phyloP scores from a whole-genome alignment of 805 yeast genomes.

The Saccharomycodes ludwigii region DNA sequence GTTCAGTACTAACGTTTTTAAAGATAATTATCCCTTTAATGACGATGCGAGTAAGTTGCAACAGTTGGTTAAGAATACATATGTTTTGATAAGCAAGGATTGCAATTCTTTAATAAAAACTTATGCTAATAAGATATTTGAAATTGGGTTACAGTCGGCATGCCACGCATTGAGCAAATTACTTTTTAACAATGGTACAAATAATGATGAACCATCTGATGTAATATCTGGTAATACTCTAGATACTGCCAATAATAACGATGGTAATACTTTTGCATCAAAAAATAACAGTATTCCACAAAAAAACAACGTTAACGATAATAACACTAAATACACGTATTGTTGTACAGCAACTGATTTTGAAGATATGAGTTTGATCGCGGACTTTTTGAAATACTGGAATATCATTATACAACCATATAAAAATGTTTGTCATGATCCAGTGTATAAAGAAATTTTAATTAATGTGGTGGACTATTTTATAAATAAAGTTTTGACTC shows the following conservation, averaged over 20 bases:
- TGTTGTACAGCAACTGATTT: constrained; percentile 22
- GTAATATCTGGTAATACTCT: not conserved
- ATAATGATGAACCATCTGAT: not conserved
- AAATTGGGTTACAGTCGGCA: constrained; percentile 12
- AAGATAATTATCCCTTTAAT: constrained; percentile 28
- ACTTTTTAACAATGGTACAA: constrained; percentile 1
- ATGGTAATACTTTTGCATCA: not conserved
- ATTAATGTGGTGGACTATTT: constrained; percentile 35
- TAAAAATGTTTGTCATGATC: constrained; percentile 40
- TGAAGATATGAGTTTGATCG: constrained; percentile 24
- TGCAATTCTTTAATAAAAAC: constrained; percentile 25
- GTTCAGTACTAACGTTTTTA: constrained; percentile 19
- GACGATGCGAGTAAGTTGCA: constrained; percentile 21
- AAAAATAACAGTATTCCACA: constrained; percentile 8
- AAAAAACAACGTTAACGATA: constrained; percentile 18
- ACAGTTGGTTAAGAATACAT: constrained; percentile 15
- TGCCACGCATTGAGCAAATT: constrained; percentile 2
- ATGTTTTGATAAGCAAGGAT: constrained; percentile 15
- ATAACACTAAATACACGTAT: constrained; percentile 13
- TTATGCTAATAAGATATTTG: constrained; percentile 31
- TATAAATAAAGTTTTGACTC: constrained; percentile 47
- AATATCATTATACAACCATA: constrained; percentile 52
- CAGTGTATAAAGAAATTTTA: constrained; percentile 37
- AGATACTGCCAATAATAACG: not conserved
- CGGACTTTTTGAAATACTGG: constrained; percentile 56